A percentile compares a stretch with the other conserved stretches of the same genome.
These are phyloP conservation scores for Funneliformis caledonium DNA, from an alignment of 371 early-diverging fungal species.

Conservation along the genomic window DNA sequence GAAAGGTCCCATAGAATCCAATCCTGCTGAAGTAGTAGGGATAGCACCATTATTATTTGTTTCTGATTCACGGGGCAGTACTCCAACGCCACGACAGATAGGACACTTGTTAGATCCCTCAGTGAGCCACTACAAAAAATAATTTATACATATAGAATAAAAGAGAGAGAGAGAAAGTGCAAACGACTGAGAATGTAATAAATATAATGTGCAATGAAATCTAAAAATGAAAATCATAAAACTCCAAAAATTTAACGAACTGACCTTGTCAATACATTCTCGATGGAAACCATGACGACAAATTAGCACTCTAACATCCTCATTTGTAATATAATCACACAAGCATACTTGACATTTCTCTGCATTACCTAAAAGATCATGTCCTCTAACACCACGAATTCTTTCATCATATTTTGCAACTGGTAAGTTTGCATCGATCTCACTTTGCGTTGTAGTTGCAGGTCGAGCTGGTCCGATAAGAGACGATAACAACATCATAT, in stretches of 20 bases:
- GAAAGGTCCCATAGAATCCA: constrained; percentile 5
- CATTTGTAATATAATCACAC: constrained; percentile 80
- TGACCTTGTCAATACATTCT: constrained; percentile 84
- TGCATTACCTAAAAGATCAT: constrained; percentile 46
- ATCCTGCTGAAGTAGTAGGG: constrained; percentile 1
- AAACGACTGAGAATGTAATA: neutral
- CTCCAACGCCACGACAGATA: constrained; percentile 47
- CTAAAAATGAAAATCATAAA: neutral
- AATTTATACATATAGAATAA: constrained; percentile 1
- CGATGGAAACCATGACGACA: constrained; percentile 93
- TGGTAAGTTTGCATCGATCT: constrained; percentile 53
- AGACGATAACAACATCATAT: constrained; percentile 58
- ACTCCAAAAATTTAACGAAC: neutral
- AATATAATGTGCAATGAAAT: neutral
- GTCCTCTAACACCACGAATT: constrained; percentile 45
- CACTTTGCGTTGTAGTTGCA: constrained; percentile 55
- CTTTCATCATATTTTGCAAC: constrained; percentile 47
- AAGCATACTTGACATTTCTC: constrained; percentile 73
- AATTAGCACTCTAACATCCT: constrained; percentile 76
- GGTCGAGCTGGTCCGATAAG: constrained; percentile 67
- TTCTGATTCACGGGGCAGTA: constrained; percentile 6
- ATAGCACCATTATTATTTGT: neutral
- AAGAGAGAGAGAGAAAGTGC: neutral
- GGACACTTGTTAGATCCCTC: constrained; percentile 56
- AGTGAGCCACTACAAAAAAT: constrained; percentile 49